A percentile compares a stretch with the other conserved stretches of the same genome.
Evolutionary conservation across 129 eudicot genomes (phyloP).

Genomic region (Centrapalus pauciflorus): DNA sequence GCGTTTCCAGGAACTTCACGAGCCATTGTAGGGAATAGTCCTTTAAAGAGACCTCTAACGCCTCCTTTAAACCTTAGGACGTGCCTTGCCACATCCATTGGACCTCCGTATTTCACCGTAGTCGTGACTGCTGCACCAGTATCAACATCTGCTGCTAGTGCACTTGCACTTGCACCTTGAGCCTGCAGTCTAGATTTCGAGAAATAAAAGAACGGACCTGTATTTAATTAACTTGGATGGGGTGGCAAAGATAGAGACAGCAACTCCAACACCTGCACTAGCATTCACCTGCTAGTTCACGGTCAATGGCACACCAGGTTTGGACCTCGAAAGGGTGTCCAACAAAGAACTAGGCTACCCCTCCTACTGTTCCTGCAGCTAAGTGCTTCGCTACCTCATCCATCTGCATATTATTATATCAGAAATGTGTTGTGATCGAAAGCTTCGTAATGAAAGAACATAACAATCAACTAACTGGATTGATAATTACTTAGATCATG

Average conservation of each 20-base stretch:
- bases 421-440: background rate
- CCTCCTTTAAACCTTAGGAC: conserved; percentile 79
- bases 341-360: conserved; percentile 73
- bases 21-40: conserved; percentile 74
- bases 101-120: conserved; percentile 70
- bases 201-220: conserved; percentile 46
- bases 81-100: conserved; percentile 81
- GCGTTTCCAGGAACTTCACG: conserved; percentile 98
- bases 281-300: conserved; percentile 68
- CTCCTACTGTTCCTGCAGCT: conserved; percentile 87
- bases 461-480: no score
- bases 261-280: conserved; percentile 91
- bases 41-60: conserved; percentile 68
- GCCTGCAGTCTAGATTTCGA: conserved; percentile 71
- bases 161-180: conserved; percentile 62
- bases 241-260: conserved; percentile 82
- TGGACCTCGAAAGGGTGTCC: conserved; percentile 96
- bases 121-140: conserved; percentile 33
- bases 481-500: no score
- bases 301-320: conserved; percentile 70
- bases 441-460: background rate
- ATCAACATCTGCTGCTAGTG: conserved; percentile 48
- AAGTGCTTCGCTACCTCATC: conserved; percentile 88
- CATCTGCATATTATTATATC: conserved; percentile 53
- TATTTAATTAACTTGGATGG: conserved; percentile 92